Percentiles rank a stretch among this genome's conserved stretches.
Conservation (phyloP, 805 yeast species). For the Starmerella davenportii region DNA sequence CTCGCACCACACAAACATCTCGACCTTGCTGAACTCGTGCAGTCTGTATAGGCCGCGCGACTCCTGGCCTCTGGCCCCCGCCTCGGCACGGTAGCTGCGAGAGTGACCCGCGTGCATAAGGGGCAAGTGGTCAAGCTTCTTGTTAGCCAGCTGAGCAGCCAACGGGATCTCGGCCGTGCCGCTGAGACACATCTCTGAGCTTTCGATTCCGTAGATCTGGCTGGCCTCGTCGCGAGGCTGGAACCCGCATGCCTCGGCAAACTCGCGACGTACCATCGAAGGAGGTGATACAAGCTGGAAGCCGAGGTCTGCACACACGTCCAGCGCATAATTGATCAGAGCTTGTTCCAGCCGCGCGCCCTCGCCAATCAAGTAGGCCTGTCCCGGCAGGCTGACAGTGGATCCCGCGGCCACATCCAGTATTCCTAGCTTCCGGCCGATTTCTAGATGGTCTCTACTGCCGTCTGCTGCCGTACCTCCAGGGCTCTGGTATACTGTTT, state of each 20-base stretch:
- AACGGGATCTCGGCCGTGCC: constrained; percentile 95
- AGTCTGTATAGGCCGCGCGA: constrained; percentile 85
- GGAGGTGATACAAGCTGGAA: constrained; percentile 69
- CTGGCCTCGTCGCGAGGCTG: constrained; percentile 76
- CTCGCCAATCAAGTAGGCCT: constrained; percentile 59
- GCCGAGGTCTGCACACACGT: constrained; percentile 46
- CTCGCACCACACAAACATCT: constrained; percentile 58
- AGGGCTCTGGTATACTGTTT: constrained; percentile 5
- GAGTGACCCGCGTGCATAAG: constrained; percentile 39
- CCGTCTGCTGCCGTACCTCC: background rate
- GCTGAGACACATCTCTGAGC: constrained; percentile 40
- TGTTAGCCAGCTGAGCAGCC: constrained; percentile 57
- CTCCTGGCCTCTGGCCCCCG: constrained; percentile 88
- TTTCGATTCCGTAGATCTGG: constrained; percentile 57
- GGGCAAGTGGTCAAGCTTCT: constrained; percentile 24
- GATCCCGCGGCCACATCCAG: constrained; percentile 60
- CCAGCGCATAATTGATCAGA: constrained; percentile 57
- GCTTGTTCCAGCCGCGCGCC: constrained; percentile 88
- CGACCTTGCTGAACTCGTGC: constrained; percentile 92
- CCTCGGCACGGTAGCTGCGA: constrained; percentile 84
- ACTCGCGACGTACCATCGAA: constrained; percentile 57
- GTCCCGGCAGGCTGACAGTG: constrained; percentile 47
- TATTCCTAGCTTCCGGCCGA: constrained; percentile 50
- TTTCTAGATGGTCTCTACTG: constrained; percentile 41
- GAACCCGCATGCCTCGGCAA: constrained; percentile 82